phyloP scores from a whole-genome alignment of 1,284 basidiomycete species.

The Xerocomus cyaneibrunnescens region DNA sequence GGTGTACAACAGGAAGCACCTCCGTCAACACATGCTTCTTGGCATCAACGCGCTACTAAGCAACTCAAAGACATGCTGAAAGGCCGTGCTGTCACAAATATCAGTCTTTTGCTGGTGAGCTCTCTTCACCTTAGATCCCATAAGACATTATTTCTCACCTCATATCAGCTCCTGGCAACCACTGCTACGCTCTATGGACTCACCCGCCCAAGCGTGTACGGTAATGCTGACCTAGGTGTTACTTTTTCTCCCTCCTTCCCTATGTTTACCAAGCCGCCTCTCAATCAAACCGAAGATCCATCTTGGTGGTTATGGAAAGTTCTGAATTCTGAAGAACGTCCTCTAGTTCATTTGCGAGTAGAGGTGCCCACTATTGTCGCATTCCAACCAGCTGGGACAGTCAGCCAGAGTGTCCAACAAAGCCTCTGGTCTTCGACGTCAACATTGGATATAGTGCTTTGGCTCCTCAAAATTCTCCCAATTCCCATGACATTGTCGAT shows the following conservation, averaged over 20 bases:
- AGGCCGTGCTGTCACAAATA: slow-evolving; percentile 76
- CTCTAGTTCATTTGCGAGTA: slow-evolving; percentile 76
- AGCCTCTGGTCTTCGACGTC: slow-evolving; percentile 47
- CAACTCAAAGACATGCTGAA: slow-evolving; percentile 53
- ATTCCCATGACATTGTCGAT: slow-evolving; percentile 84
- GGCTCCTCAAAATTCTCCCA: slow-evolving; percentile 81
- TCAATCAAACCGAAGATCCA: slow-evolving; percentile 41
- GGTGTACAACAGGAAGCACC: slow-evolving; percentile 29
- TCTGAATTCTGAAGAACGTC: slow-evolving; percentile 71
- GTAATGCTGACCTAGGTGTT: slow-evolving; percentile 32
- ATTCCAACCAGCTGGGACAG: slow-evolving; percentile 47
- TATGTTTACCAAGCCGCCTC: slow-evolving; percentile 31
- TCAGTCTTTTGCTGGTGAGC: slow-evolving; percentile 76
- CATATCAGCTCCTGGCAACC: slow-evolving; percentile 64
- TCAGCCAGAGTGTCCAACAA: slow-evolving; percentile 31
- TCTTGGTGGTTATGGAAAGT: slow-evolving; percentile 77
- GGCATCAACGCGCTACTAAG: slow-evolving; percentile 45
- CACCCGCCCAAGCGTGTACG: slow-evolving; percentile 52
- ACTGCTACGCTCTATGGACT: slow-evolving; percentile 72
- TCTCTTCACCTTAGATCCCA: slow-evolving; percentile 4
- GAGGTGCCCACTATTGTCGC: slow-evolving; percentile 79
- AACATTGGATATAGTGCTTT: slow-evolving; percentile 57
- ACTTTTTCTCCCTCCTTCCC: slow-evolving; percentile 36
- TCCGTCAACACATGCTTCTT: slow-evolving; percentile 41
- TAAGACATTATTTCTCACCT: slow-evolving; percentile 7